phyloP scores from a whole-genome alignment of 345 rosid genomes.

The Hibiscus syriacus region DNA sequence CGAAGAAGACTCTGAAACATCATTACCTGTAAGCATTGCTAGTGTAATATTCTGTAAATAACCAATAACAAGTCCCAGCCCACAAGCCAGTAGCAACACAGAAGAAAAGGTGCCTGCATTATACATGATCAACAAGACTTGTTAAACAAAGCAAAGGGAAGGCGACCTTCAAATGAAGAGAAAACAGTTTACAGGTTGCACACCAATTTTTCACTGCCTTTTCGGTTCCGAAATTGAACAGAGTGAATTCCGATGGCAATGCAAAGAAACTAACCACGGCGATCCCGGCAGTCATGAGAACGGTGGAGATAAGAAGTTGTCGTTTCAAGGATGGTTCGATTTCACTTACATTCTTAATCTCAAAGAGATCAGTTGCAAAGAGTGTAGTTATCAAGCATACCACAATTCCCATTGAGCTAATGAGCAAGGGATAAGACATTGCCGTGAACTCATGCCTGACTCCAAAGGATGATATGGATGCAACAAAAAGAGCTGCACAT shows the following conservation, averaged over 20 bases:
- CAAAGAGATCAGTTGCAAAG: conserved; percentile 53
- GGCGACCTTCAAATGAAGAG: not conserved
- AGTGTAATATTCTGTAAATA: conserved; percentile 53
- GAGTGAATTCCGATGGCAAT: conserved; percentile 54
- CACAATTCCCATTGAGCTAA: conserved; percentile 53
- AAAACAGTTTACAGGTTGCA: not conserved
- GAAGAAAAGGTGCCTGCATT: conserved; percentile 55
- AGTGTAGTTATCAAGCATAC: conserved; percentile 57
- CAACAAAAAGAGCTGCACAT: conserved; percentile 65
- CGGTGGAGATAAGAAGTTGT: conserved; percentile 59
- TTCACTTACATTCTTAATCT: conserved; percentile 44
- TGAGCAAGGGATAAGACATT: conserved; percentile 51
- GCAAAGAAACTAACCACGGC: conserved; percentile 44
- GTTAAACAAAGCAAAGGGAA: not conserved
- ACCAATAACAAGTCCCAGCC: conserved; percentile 65
- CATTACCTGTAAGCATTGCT: conserved; percentile 60
- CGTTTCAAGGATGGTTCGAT: conserved; percentile 56
- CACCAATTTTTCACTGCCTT: conserved; percentile 57
- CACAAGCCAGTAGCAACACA: conserved; percentile 57
- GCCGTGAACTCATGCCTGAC: conserved; percentile 43
- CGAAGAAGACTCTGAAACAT: not conserved
- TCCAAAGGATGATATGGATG: conserved; percentile 59
- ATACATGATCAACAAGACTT: conserved; percentile 2
- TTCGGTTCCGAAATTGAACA: conserved; percentile 45
- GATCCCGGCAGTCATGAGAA: conserved; percentile 61